A percentile compares a stretch with the other conserved stretches of the same genome.
These are phyloP conservation scores for Naganishia onofrii DNA, from an alignment of 768 basidiomycete genomes.

Conservation along the genomic window DNA sequence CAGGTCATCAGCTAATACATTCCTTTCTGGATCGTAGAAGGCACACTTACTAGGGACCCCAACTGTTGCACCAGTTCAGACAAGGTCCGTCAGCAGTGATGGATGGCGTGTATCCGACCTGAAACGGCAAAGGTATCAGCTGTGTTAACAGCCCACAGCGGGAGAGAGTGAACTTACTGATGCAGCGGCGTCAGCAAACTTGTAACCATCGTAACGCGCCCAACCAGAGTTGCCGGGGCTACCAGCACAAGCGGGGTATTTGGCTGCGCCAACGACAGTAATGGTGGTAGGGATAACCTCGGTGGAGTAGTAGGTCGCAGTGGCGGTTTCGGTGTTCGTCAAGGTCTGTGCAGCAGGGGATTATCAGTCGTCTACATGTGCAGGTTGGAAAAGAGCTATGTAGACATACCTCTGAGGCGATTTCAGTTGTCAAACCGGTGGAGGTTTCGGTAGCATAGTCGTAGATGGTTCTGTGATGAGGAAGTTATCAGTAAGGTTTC, in stretches of 20 bases:
- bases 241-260: neutral
- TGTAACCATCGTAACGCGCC: neutral
- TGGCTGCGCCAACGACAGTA: neutral
- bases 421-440: neutral
- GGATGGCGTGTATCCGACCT: neutral
- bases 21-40: neutral
- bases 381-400: neutral
- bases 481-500: neutral
- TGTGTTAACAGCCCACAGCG: too few species aligned
- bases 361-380: neutral
- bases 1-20: neutral
- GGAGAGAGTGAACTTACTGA: neutral
- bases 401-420: neutral
- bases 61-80: neutral
- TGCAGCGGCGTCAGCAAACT: neutral
- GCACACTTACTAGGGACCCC: neutral
- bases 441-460: neutral
- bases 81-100: neutral
- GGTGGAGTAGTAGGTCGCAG: neutral
- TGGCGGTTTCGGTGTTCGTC: neutral
- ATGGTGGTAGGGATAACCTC: neutral
- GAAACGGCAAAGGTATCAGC: neutral
- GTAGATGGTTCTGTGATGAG: neutral
- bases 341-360: neutral
- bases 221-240: neutral